Evolutionary conservation across 805 yeast species (phyloP), one percentile per base, ranked within the genome.

Genomic region (Limtongia smithiae): DNA sequence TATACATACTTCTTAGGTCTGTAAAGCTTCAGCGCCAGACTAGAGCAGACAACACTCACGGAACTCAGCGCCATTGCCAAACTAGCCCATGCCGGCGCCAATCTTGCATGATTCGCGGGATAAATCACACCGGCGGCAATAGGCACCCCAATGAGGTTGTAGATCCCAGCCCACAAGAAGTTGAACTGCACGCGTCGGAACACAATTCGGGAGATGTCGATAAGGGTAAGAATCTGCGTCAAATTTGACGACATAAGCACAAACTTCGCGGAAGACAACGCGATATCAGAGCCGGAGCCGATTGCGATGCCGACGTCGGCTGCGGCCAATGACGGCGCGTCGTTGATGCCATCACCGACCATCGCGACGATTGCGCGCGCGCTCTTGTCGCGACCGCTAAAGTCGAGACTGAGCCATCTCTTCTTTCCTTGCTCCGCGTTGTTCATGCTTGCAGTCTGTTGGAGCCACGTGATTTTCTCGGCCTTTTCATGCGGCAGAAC

Each of bases 11-110:
- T 54, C 47, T 36, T 46, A 14, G 58, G 57, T 32, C 48, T 47
- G 60, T 61, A 88, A 40, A 70, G 68, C 62, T 83, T 85, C 60
- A 91, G 71, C 60, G 80, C 65, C 51, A 91, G 71, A 0, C 96
- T 88, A 54, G 85, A 85, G 39, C 83, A 60, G 24, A 93, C 90
- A 20, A 91, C 97, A 60, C 95, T 85, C 1, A 88, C 82, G 1
- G 96, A 86, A 57, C 96, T 86, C 60, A 88, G 74, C 0, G 96
- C 95, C 97, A 93, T 93, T 1, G 96, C 85, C 12, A 82, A 78
- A 36, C 93, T 88, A 0, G 97, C 97, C 63, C 87, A 78, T 64
- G 87, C 81, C 2, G 97, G 98, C 44, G 87, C 86, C 58, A 90
- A 69, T 12, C 74, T 61, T 46, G 83, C 77, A 42, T 87, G 73